These are phyloP conservation scores for Gnaphalium uliginosum DNA, from an alignment of 129 eudicot genomes.

Conservation along the genomic window DNA sequence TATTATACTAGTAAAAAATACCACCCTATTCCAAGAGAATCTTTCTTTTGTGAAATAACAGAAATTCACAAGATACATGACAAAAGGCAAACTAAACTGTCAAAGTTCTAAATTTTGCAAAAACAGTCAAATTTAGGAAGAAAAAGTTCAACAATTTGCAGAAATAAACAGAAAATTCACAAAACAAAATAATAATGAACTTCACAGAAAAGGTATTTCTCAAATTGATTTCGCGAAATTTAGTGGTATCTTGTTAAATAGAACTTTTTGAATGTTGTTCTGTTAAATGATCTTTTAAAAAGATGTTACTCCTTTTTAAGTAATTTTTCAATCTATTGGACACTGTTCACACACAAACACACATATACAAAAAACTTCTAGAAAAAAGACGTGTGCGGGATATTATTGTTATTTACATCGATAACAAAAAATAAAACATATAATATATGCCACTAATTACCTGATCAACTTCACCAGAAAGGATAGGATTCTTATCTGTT, in stretches of 20 bases:
- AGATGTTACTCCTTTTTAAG: no score
- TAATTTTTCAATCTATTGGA: no score
- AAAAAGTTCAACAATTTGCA: not conserved
- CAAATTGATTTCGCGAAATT: no score
- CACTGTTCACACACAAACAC: no score
- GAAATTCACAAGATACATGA: not conserved
- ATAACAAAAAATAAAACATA: not conserved
- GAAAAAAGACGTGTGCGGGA: no score
- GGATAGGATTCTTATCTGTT: constrained; percentile 47
- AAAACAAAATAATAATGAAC: not conserved
- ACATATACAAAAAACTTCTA: no score
- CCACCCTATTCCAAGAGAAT: no score
- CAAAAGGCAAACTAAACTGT: not conserved
- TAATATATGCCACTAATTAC: constrained; percentile 27
- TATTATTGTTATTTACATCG: not conserved
- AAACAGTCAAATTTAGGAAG: not conserved
- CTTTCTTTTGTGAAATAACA: not conserved
- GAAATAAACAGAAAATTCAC: not conserved
- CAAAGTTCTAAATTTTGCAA: not conserved
- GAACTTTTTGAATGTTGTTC: no score
- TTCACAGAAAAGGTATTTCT: not conserved
- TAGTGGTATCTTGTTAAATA: no score
- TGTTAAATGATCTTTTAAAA: no score
- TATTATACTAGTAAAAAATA: no score
- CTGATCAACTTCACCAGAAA: constrained; percentile 56